Base-by-base conservation (phyloP, 108 stramenopile species). In the Pseudonitzschia multiseries region DNA sequence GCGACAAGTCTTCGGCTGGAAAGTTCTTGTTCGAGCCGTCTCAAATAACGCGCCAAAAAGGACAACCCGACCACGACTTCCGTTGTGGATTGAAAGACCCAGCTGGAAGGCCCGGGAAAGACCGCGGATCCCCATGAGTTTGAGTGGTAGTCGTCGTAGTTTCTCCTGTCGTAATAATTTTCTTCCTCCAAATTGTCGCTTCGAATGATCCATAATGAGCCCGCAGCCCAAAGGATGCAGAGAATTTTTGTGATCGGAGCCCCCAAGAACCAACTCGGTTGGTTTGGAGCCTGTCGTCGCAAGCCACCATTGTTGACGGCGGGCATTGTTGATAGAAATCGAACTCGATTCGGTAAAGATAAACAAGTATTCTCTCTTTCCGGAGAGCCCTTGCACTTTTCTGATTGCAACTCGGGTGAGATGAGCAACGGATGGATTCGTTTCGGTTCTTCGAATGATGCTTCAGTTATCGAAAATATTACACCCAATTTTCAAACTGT, bases 21-120 rank as follows among this genome's bases (percentile, higher is more conserved):
- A 76, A 89, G 79, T 81, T 93, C 89, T n/a, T 89, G 84, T 81
- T 93, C 92, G 54, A 87, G 79, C 29, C 84, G 68, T 44, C 87
- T 63, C 64, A 83, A 57, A 14, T 88, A 69, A 8, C 76, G 79
- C 24, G 68, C 76, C 52, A 91, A 65, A 2, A 84, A 79, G 12
- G 82, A 24, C 18, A 80, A 26, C 4, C 89, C 92, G 57, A 89
- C 63, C 4, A 88, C 62, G 9, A 87, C 57, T 65, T 91, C 87
- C 26, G 85, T 86, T 70, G 83, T 79, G 12, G 82, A 77, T 10
- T 46, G 65, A 77, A 87, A 89, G n/a, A 81, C 28, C 61, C 61
- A 62, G n/a, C 10, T 33, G 15, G 41, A 65, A 9, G 41, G 65
- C 8, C 57, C 57, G 27, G 17, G 10, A 20, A 28, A 68, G n/a